These are phyloP conservation scores for Dichotomopilus funicola DNA, from an alignment of 2,329 filamentous ascomycete species.

Conservation along the genomic window DNA sequence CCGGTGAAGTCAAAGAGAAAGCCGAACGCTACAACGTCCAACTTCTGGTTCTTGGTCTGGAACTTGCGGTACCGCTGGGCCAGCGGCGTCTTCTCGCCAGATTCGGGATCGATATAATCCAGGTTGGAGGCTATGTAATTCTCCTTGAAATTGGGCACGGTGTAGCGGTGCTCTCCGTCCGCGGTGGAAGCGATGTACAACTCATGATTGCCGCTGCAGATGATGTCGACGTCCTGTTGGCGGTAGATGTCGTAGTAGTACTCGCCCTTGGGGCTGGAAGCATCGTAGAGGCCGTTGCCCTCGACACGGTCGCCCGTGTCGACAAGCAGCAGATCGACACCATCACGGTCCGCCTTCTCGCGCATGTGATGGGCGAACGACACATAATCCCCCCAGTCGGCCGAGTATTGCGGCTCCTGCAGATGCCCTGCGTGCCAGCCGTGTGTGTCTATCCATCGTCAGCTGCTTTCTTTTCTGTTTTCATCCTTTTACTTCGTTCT, in stretches of 20 bases:
- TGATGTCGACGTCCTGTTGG: constrained; percentile 73
- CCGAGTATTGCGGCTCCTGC: constrained; percentile 86
- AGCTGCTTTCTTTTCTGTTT: neutral
- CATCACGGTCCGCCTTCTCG: constrained; percentile 67
- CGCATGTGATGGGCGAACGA: constrained; percentile 84
- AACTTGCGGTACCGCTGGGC: constrained; percentile 83
- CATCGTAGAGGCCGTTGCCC: constrained; percentile 90
- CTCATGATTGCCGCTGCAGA: constrained; percentile 91
- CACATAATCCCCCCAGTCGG: constrained; percentile 97
- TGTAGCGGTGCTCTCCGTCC: constrained; percentile 68
- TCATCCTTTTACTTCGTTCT: too few species aligned
- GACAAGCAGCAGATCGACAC: constrained; percentile 81
- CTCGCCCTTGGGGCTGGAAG: constrained; percentile 76
- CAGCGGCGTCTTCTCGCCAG: constrained; percentile 65
- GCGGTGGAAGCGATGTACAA: constrained; percentile 78
- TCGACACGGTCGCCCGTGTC: constrained; percentile 93
- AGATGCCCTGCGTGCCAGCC: constrained; percentile 94
- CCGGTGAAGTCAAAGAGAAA: constrained; percentile 92
- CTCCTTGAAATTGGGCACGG: constrained; percentile 73
- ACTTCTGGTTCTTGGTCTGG: constrained; percentile 80
- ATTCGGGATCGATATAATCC: constrained; percentile 71
- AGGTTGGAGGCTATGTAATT: constrained; percentile 88
- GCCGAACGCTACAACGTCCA: constrained; percentile 80
- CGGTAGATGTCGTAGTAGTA: constrained; percentile 85
- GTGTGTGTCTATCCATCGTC: constrained; percentile 63